Percentiles rank a stretch among this genome's conserved stretches.
These are phyloP conservation scores for Aspergillus japonicus DNA, from an alignment of 2,329 filamentous ascomycete genomes.

Conservation along the genomic window DNA sequence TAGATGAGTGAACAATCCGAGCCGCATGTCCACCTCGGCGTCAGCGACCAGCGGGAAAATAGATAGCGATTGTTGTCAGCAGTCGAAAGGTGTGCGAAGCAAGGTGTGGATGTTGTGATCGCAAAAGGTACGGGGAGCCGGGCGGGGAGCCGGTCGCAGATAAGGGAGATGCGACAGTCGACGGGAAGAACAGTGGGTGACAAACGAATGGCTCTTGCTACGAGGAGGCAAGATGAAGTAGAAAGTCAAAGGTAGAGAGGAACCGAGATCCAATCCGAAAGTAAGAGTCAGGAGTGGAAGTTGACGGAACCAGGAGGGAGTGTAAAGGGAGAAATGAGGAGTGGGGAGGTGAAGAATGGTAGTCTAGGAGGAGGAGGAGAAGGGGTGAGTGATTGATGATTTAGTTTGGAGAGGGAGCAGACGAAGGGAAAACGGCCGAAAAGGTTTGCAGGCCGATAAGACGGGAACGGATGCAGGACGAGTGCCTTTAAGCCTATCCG, in stretches of 20 bases:
- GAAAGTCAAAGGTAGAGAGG: not conserved
- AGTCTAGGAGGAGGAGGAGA: not conserved
- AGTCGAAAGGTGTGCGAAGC: not conserved
- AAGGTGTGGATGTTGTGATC: not conserved
- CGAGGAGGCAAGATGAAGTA: constrained; percentile 14
- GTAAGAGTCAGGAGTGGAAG: not conserved
- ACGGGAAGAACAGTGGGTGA: not conserved
- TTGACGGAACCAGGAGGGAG: not conserved
- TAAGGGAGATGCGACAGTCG: not conserved
- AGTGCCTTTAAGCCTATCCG: constrained; percentile 10
- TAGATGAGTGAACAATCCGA: constrained; percentile 17
- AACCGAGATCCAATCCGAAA: not conserved
- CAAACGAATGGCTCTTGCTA: constrained; percentile 19
- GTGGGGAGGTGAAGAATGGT: constrained; percentile 5
- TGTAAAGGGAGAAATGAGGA: constrained; percentile 8
- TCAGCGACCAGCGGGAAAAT: constrained; percentile 10
- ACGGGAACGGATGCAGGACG: constrained; percentile 18
- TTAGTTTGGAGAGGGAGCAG: too few relatives aligned
- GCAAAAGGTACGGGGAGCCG: not conserved
- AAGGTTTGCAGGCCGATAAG: constrained; percentile 9
- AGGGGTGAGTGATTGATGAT: not conserved
- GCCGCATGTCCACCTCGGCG: constrained; percentile 30
- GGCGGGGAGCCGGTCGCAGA: not conserved
- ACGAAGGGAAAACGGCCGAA: not conserved
- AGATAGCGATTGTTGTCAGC: not conserved